Base-by-base conservation (phyloP, 768 basidiomycete species). In the Mycena albidolilacea region DNA sequence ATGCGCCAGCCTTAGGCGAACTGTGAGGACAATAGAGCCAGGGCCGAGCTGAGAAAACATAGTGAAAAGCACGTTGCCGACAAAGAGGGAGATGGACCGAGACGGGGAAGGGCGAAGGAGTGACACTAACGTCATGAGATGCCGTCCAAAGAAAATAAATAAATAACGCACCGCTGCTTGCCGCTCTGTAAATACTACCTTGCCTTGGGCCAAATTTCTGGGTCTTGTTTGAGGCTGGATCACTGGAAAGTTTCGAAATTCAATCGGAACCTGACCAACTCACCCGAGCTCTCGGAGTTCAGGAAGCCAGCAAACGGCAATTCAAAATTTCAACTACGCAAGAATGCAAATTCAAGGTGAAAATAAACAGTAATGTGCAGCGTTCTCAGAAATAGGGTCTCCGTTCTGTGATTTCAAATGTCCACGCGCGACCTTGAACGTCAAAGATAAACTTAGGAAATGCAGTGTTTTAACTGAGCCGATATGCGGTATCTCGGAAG, bases 391-490 rank as follows among this genome's bases (percentile, higher is more conserved):
- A 52, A 52, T 52, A 21, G 50, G 50, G n/a, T 21, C 50, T 52
- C 50, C 9, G 21, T 21, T 52, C n/a, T 52, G 50, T 52, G n/a
- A 21, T 52, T 52, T 52, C 50, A 21, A 52, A 52, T 52, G 50
- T 21, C 50, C 50, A 52, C n/a, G 8, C n/a, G 50, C 50, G 6
- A 52, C 50, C 50, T 52, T 52, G n/a, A 52, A 52, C 3, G 50
- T 52, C 50, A n/a, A 52, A 21, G n/a, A 52, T 21, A 19, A 52
- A 52, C 50, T 52, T 52, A 11, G 50, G 50, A n/a, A 52, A 59
- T 39, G 58, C 12, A 59, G 55, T 37, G 12, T 57, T 57, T 57
- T 57, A 57, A 57, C 54, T 55, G 54, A 55, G 54, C 54, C 23
- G 54, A 55, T 30, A 37, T 35, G 55, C 23, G 38, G 55, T 37